Percentiles rank a stretch among this genome's conserved stretches.
These are phyloP conservation scores for Dendrobium chrysotoxum DNA, from an alignment of 106 monocot genomes.

Conservation along the genomic window DNA sequence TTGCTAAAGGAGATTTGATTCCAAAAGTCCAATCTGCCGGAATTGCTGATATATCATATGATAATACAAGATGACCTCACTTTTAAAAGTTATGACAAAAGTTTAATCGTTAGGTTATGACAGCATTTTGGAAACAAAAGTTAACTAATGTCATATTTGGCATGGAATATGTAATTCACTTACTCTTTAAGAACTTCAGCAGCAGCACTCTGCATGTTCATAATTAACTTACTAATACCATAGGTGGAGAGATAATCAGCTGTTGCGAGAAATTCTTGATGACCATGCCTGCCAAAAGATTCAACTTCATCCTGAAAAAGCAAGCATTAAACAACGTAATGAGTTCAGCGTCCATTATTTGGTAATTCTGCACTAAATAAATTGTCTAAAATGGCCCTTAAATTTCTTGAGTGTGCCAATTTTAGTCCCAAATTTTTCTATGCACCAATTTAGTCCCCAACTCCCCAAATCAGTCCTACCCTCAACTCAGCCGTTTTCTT, in stretches of 20 bases:
- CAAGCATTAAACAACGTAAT: background rate
- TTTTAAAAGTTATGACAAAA: too few species aligned
- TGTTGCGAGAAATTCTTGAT: constrained; percentile 70
- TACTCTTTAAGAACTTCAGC: constrained; percentile 71
- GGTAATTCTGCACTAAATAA: background rate
- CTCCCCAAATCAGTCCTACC: too few species aligned
- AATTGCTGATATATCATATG: background rate
- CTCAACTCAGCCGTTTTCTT: too few species aligned
- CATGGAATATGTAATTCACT: constrained; percentile 7
- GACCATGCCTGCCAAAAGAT: constrained; percentile 44
- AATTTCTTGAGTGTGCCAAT: too few species aligned
- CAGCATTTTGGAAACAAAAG: background rate
- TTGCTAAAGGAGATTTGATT: too few species aligned
- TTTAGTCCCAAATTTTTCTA: too few species aligned
- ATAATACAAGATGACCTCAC: background rate
- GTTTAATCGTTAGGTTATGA: too few species aligned
- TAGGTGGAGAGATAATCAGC: constrained; percentile 81
- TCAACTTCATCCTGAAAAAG: constrained; percentile 45
- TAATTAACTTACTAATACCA: constrained; percentile 52
- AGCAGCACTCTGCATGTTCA: constrained; percentile 64
- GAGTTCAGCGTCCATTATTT: background rate
- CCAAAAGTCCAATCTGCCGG: background rate
- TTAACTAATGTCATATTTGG: background rate
- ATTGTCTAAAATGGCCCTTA: too few species aligned
- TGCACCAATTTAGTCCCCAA: too few species aligned